Conservation (phyloP, 352 stramenopile species). For the Plasmopara muralis region DNA sequence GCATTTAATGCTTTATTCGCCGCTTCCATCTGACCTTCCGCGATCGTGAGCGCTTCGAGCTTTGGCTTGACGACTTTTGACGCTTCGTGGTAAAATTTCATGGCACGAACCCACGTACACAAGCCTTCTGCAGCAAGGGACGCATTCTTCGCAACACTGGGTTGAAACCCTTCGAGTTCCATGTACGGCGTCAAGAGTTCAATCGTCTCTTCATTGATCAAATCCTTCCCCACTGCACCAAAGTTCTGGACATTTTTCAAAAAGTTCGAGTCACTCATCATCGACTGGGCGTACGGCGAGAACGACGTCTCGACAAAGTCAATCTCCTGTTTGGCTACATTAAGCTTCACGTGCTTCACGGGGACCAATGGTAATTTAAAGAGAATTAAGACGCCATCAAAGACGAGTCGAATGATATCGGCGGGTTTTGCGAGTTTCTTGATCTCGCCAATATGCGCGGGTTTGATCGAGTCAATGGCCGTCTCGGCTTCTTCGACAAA, state of each 20-base stretch:
- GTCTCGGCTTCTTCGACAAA: slow-evolving; percentile 97
- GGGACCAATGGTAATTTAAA: slow-evolving; percentile 91
- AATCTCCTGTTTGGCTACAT: slow-evolving; percentile 95
- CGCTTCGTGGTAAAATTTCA: slow-evolving; percentile 98
- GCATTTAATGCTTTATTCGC: slow-evolving; percentile 93
- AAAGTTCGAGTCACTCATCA: slow-evolving; percentile 97
- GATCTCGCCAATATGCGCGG: slow-evolving; percentile 96
- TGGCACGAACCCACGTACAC: slow-evolving; percentile 96
- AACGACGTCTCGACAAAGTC: slow-evolving; percentile 97
- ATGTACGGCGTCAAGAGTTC: slow-evolving; percentile 96
- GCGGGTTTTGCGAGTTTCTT: slow-evolving; percentile 97
- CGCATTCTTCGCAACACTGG: slow-evolving; percentile 95
- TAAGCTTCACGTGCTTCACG: slow-evolving; percentile 92
- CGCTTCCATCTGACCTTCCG: slow-evolving; percentile 95
- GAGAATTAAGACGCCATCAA: slow-evolving; percentile 96
- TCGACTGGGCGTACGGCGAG: slow-evolving; percentile 89
- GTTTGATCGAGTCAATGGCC: slow-evolving; percentile 97
- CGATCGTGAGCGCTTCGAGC: slow-evolving; percentile 94
- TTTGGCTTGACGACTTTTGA: slow-evolving; percentile 99
- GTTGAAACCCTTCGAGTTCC: slow-evolving; percentile 94
- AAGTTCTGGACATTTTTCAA: slow-evolving; percentile 96
- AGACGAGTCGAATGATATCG: slow-evolving; percentile 98
- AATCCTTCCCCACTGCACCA: slow-evolving; percentile 92
- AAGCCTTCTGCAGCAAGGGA: slow-evolving; percentile 94
- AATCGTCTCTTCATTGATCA: slow-evolving; percentile 99